Evolutionary conservation across 768 basidiomycete species (phyloP).

Genomic region (Boletellus sp.): DNA sequence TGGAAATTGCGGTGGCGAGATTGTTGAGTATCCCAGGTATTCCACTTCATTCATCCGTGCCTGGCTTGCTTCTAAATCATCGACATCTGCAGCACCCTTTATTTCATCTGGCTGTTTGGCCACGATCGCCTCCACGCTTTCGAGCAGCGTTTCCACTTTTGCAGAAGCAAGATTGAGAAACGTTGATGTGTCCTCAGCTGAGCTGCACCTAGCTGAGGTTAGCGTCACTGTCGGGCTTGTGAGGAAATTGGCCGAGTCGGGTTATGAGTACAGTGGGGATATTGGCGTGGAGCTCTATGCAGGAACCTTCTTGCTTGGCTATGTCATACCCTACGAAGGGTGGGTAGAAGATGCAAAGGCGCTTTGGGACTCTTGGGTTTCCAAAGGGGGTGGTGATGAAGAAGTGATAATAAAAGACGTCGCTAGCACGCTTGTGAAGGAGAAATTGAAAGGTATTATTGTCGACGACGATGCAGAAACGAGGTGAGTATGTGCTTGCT

Average conservation of each 20-base stretch:
- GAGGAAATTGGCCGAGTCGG: conserved; percentile 15
- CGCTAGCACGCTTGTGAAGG: conserved; percentile 38
- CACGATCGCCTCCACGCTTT: conserved; percentile 16
- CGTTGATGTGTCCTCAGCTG: conserved; percentile 7
- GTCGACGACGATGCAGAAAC: conserved; percentile 32
- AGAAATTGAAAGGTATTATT: conserved; percentile 40
- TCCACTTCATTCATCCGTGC: not conserved
- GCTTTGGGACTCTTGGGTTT: conserved; percentile 33
- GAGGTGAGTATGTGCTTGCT: conserved; percentile 26
- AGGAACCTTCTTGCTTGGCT: conserved; percentile 20
- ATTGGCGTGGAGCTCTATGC: conserved; percentile 19
- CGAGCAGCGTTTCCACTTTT: conserved; percentile 11
- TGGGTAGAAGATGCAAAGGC: conserved; percentile 21
- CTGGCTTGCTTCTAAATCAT: not conserved
- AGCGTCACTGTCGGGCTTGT: conserved; percentile 8
- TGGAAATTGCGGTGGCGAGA: not conserved
- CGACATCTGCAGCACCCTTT: conserved; percentile 14
- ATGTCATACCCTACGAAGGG: conserved; percentile 12
- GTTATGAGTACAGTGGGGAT: conserved; percentile 19
- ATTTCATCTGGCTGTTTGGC: conserved; percentile 18
- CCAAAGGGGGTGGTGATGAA: conserved; percentile 7
- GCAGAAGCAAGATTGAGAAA: conserved; percentile 12
- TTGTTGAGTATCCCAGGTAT: conserved; percentile 22
- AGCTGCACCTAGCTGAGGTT: not conserved
- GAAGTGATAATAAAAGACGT: conserved; percentile 20